Evolutionary conservation across 78 protist genomes (phyloP).

Genomic region (Dictyostelium intermedium): DNA sequence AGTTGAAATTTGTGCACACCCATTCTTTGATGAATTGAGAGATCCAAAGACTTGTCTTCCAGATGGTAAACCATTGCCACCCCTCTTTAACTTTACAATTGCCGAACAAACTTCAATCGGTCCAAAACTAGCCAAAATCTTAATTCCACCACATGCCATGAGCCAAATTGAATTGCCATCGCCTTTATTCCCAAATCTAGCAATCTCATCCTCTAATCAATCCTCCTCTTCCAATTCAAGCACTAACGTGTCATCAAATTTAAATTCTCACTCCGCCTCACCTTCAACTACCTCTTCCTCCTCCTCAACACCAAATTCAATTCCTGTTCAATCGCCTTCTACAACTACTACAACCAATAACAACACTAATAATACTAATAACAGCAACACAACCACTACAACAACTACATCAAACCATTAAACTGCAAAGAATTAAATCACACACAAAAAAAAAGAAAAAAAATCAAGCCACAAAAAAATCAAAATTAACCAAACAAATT

Average conservation of each 20-base stretch:
- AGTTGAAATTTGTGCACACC: slow-evolving; percentile 88
- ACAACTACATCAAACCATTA: neutral
- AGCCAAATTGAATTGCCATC: slow-evolving; percentile 42
- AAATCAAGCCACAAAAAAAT: neutral
- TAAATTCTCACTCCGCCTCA: neutral
- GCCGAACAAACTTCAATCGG: slow-evolving; percentile 60
- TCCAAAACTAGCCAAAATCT: slow-evolving; percentile 22
- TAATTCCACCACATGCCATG: slow-evolving; percentile 60
- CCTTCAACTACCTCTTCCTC: neutral
- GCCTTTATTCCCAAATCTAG: slow-evolving; percentile 50
- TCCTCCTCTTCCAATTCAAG: neutral
- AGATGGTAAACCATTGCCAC: slow-evolving; percentile 85
- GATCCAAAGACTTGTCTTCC: slow-evolving; percentile 78
- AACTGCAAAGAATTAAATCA: no score
- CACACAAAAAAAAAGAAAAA: neutral
- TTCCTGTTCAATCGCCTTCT: slow-evolving; percentile 17
- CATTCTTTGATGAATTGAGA: slow-evolving; percentile 95
- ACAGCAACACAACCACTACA: neutral
- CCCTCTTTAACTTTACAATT: slow-evolving; percentile 84
- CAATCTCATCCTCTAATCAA: neutral
- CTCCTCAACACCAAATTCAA: slow-evolving; percentile 2
- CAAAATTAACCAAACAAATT: neutral
- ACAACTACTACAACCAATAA: neutral
- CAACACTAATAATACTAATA: neutral
- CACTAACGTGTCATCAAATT: neutral